phyloP scores from a whole-genome alignment of 1,139 yeast genomes.

The Pichia sp. region DNA sequence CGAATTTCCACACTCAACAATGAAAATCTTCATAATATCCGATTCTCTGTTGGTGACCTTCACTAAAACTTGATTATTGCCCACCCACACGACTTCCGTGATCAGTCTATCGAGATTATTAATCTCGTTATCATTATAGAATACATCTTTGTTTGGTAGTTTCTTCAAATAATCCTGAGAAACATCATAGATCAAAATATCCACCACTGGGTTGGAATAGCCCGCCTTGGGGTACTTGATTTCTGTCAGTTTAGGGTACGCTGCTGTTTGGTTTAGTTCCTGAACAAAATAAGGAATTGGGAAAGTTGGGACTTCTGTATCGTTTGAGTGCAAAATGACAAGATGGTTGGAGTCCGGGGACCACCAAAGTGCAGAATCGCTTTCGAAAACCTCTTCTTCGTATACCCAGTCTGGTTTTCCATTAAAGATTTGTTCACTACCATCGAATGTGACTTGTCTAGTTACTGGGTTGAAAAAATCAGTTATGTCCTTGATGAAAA shows the following conservation, averaged over 20 bases:
- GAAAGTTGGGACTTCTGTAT: conserved; percentile 43
- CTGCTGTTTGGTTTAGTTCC: conserved; percentile 26
- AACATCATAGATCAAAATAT: conserved; percentile 29
- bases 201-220: conserved; percentile 37
- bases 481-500: conserved; percentile 31
- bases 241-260: conserved; percentile 31
- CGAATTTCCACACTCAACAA: conserved; percentile 26
- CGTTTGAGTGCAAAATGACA: conserved; percentile 41
- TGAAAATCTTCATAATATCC: conserved; percentile 35
- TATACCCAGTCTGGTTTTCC: conserved; percentile 61
- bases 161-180: conserved; percentile 26
- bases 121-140: conserved; percentile 29
- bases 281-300: conserved; percentile 49
- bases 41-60: conserved; percentile 41
- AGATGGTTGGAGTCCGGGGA: conserved; percentile 44
- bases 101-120: conserved; percentile 25
- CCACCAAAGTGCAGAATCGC: conserved; percentile 52
- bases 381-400: conserved; percentile 49
- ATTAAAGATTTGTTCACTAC: conserved; percentile 40
- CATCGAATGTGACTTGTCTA: conserved; percentile 38
- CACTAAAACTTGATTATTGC: conserved; percentile 31
- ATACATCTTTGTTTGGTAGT: conserved; percentile 25
- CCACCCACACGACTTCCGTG: conserved; percentile 37
- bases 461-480: conserved; percentile 17
- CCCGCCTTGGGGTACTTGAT: conserved; percentile 54